Evolutionary conservation across 352 stramenopile genomes (phyloP).

Genomic region (Phytophthora palmivora): DNA sequence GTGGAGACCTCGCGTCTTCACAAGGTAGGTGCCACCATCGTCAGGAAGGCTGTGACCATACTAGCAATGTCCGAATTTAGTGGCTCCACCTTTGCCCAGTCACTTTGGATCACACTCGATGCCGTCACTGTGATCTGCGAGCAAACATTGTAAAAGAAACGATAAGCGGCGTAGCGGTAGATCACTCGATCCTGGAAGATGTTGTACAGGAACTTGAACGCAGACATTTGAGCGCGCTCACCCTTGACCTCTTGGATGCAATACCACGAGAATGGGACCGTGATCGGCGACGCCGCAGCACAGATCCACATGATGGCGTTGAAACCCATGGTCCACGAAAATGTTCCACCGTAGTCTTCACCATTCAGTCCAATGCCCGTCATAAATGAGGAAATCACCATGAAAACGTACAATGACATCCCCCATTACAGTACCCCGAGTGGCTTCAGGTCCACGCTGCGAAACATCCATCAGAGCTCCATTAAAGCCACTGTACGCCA

Average conservation of each 20-base stretch:
- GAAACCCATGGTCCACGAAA: slow-evolving; percentile 63
- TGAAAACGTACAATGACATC: slow-evolving; percentile 46
- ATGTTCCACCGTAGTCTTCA: slow-evolving; percentile 53
- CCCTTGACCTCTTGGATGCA: slow-evolving; percentile 50
- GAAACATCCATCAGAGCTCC: slow-evolving; percentile 62
- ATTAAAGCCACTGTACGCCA: slow-evolving; percentile 75
- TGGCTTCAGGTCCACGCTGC: slow-evolving; percentile 46
- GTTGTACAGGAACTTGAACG: slow-evolving; percentile 48
- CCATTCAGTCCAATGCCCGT: slow-evolving; percentile 54
- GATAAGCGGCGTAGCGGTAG: slow-evolving; percentile 56
- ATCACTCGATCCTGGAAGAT: slow-evolving; percentile 50
- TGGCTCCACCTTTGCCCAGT: slow-evolving; percentile 60
- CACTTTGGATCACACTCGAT: slow-evolving; percentile 50
- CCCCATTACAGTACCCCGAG: slow-evolving; percentile 48
- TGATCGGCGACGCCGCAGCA: slow-evolving; percentile 32
- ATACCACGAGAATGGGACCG: slow-evolving; percentile 42
- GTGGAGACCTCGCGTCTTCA: slow-evolving; percentile 49
- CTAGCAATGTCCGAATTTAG: slow-evolving; percentile 58
- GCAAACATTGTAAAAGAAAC: slow-evolving; percentile 54
- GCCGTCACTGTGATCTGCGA: slow-evolving; percentile 53
- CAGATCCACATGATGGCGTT: slow-evolving; percentile 59
- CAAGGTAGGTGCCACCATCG: slow-evolving; percentile 35
- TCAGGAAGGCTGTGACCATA: slow-evolving; percentile 51
- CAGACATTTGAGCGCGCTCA: slow-evolving; percentile 28
- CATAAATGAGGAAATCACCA: slow-evolving; percentile 47